Percentiles rank a stretch among this genome's conserved stretches.
These are phyloP conservation scores for Naumovozyma castellii DNA, from an alignment of 805 yeast genomes.

Conservation along the genomic window DNA sequence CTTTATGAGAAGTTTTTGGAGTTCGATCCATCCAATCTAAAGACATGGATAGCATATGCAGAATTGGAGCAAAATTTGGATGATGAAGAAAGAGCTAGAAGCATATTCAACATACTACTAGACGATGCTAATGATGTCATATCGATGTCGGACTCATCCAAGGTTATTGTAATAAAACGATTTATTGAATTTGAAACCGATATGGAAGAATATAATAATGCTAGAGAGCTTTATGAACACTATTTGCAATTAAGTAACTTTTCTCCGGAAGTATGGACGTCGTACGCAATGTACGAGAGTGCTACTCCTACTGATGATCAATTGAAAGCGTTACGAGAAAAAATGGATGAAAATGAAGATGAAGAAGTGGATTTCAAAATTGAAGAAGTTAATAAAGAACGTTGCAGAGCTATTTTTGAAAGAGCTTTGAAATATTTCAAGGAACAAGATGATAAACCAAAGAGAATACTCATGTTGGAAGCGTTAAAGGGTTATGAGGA, in stretches of 20 bases:
- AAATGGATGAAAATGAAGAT: constrained; percentile 4
- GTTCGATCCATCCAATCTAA: constrained; percentile 13
- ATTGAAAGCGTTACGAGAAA: constrained; percentile 11
- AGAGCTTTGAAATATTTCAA: constrained; percentile 42
- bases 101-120: constrained; percentile 47
- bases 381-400: constrained; percentile 39
- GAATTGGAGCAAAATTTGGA: constrained; percentile 57
- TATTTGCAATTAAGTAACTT: constrained; percentile 28
- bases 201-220: constrained; percentile 45
- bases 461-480: constrained; percentile 46
- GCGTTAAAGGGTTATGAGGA: constrained; percentile 58
- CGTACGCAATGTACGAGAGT: constrained; percentile 63
- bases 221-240: constrained; percentile 42
- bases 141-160: constrained; percentile 4
- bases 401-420: constrained; percentile 49
- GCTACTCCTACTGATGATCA: constrained; percentile 46
- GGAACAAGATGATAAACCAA: constrained; percentile 29
- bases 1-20: constrained; percentile 52
- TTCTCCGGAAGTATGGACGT: constrained; percentile 45
- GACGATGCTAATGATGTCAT: constrained; percentile 18
- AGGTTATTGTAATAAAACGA: constrained; percentile 25
- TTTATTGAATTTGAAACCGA: constrained; percentile 55
- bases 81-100: constrained; percentile 60
- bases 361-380: constrained; percentile 41
- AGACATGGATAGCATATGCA: constrained; percentile 56